A percentile compares a stretch with the other conserved stretches of the same genome.
Evolutionary conservation across 345 rosid species (phyloP).

Genomic region (Pistacia integerrima): DNA sequence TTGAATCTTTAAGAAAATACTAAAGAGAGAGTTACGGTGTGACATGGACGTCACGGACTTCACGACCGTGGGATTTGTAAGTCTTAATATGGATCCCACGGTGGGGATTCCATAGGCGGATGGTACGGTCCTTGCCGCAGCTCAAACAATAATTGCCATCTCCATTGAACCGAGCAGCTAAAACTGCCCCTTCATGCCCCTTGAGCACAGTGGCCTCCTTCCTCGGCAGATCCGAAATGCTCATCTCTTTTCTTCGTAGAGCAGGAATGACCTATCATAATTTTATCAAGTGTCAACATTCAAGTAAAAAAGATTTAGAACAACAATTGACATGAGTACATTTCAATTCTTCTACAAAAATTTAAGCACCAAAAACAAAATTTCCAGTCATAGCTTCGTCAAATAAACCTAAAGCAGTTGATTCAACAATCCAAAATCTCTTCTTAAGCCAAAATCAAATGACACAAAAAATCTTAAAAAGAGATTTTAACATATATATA

Average conservation of each 20-base stretch:
- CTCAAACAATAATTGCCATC: constrained; percentile 94
- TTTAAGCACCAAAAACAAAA: too few relatives aligned
- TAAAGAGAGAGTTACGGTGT: constrained; percentile 48
- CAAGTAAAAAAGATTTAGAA: background rate
- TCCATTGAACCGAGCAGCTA: constrained; percentile 84
- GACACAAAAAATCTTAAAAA: too few relatives aligned
- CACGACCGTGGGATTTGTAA: constrained; percentile 96
- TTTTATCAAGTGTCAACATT: background rate
- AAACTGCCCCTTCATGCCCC: constrained; percentile 84
- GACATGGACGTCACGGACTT: constrained; percentile 96
- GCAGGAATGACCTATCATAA: background rate
- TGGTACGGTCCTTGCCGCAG: constrained; percentile 96
- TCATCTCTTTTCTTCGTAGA: constrained; percentile 34
- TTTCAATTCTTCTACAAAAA: too few relatives aligned
- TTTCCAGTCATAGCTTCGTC: too few relatives aligned
- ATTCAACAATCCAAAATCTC: too few relatives aligned
- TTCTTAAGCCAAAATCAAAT: too few relatives aligned
- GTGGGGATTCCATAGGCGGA: constrained; percentile 98
- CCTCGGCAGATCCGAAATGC: constrained; percentile 56
- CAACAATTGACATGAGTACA: too few relatives aligned
- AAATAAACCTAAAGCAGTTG: too few relatives aligned
- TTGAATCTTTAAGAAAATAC: background rate
- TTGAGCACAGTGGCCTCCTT: constrained; percentile 62
- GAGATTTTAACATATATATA: too few relatives aligned
- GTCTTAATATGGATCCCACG: constrained; percentile 91